Evolutionary conservation across 257 asterid genomes (phyloP), one percentile per base, ranked within the genome.

Genomic region (Orobanche coerulescens): DNA sequence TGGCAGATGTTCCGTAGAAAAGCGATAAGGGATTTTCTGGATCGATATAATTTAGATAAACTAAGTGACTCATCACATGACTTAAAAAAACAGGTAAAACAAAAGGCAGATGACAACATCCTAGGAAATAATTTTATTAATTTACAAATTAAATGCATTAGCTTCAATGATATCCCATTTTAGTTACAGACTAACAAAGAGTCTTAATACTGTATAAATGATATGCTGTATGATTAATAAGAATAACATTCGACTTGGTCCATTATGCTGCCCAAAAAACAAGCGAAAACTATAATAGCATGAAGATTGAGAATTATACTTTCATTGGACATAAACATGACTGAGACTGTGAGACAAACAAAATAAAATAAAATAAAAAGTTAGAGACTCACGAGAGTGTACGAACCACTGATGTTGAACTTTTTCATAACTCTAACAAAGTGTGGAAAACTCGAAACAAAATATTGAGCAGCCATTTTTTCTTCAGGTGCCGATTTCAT

Each of bases 401-500:
- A 90, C 15, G 97, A 90, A 66, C 94, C 90, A 72, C 97, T 78
- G 72, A 87, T 60, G 75, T 90, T 90, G 75, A 90, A 90, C 80
- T 85, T 87, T 64, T 90, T 90, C 97, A 90, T 90, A 64, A 85
- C 70, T 71, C 90, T 79, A 59, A 90, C 94, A 65, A 90, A 90
- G 76, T 85, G 87, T 28, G 97, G 97, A 69, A 76, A 83, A 72
- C 71, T 79, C 24, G 97, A 90, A 58, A 73, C 74, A 53, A 90
- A 90, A 70, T 77, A 73, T 57, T 80, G 79, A 34, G 94, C 97
- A 55, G 95, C 97, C 31, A 85, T 74, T 83, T 87, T 90, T 71
- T 90, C 97, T 81, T 87, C 96, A 18, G 97, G 97, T 16, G 79
- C 94, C 6, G 95, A 87, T 75, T 90, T 90, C 83, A 87, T 72